Base-by-base conservation (phyloP, 2,329 filamentous ascomycete genomes). In the Colletotrichum tofieldiae region DNA sequence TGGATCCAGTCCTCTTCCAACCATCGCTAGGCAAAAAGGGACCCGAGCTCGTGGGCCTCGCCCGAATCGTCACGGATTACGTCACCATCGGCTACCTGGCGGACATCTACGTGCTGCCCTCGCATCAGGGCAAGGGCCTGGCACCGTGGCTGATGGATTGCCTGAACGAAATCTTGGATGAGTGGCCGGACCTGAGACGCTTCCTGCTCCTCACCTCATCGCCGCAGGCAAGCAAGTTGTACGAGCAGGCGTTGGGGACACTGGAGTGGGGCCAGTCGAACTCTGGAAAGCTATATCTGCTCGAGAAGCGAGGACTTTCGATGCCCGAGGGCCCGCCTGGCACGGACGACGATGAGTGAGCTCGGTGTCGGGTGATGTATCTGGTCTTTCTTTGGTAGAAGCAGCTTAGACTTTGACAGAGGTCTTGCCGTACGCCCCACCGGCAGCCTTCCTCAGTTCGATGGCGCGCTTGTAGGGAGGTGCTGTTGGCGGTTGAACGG, bases 401-500 rank as follows among this genome's bases (percentile, higher is more conserved):
- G 18, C 7, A 29, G 9, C 52, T 78, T 76, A 81, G 32, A 76
- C 76, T 68, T 78, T 83, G 18, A 74, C 65, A 3, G 78, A 90
- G 0, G 92, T 93, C 82, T 93, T 95, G 5, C 93, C 92, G 79
- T 94, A 94, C 5, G 92, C 93, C 5, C 94, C 94, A 20, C 94
- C 94, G 72, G 90, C 89, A 71, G 90, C 86, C 81, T 93, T 93
- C 77, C 93, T 89, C 85, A 96, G 88, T 81, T 98, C 96, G 72
- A 99, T 84, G 16, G 96, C 96, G 67, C 93, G 90, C 81, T 95
- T 97, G 80, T 99, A 99, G 0, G 96, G 96, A 16, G 96, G 96
- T 12, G 96, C 96, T 45, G 96, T 99, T 0, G 96, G 96, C 37
- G 96, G 96, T 81, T 98, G 96, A 41, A 99, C 90, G 0, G 96